These are phyloP conservation scores for Halophytophthora batemanensis DNA, from an alignment of 352 stramenopile genomes.

Conservation along the genomic window DNA sequence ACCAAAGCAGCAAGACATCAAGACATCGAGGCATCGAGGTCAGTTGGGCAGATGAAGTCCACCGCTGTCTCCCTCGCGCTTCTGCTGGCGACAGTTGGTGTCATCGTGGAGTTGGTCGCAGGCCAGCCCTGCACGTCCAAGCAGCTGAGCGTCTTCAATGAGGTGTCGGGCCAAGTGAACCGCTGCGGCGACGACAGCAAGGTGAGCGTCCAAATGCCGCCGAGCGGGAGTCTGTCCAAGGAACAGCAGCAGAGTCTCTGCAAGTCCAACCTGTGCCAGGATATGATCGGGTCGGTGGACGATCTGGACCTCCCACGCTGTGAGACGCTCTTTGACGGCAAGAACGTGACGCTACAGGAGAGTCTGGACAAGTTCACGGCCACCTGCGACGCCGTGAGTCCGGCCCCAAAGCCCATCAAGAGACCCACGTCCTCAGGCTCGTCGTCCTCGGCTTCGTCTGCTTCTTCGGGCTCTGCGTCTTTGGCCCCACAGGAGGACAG, in stretches of 20 bases:
- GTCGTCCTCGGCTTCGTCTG: constrained; percentile 12
- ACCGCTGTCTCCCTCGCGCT: constrained; percentile 1
- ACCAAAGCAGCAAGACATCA: too few relatives aligned
- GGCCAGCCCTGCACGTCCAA: constrained; percentile 29
- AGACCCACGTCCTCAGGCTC: constrained; percentile 32
- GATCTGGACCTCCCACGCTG: constrained; percentile 56
- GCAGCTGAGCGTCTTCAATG: constrained; percentile 46
- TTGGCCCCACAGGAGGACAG: constrained; percentile 17
- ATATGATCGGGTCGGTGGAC: constrained; percentile 53
- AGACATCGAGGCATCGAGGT: too few relatives aligned
- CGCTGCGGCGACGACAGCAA: constrained; percentile 38
- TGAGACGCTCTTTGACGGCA: constrained; percentile 37
- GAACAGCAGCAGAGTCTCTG: constrained; percentile 34
- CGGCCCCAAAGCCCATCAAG: constrained; percentile 38
- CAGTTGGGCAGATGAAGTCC: not conserved
- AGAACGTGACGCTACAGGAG: constrained; percentile 51
- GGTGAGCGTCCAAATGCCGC: constrained; percentile 39
- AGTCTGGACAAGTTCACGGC: constrained; percentile 46
- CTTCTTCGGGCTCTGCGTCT: constrained; percentile 18
- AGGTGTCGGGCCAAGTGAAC: constrained; percentile 32
- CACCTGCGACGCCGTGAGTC: constrained; percentile 33
- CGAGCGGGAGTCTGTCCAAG: constrained; percentile 24
- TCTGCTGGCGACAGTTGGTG: constrained; percentile 10
- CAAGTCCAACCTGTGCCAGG: constrained; percentile 37
- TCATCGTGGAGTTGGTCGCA: not conserved